Conservation (phyloP, 371 early-diverging fungal genomes). For the Saksenaea vasiformis region DNA sequence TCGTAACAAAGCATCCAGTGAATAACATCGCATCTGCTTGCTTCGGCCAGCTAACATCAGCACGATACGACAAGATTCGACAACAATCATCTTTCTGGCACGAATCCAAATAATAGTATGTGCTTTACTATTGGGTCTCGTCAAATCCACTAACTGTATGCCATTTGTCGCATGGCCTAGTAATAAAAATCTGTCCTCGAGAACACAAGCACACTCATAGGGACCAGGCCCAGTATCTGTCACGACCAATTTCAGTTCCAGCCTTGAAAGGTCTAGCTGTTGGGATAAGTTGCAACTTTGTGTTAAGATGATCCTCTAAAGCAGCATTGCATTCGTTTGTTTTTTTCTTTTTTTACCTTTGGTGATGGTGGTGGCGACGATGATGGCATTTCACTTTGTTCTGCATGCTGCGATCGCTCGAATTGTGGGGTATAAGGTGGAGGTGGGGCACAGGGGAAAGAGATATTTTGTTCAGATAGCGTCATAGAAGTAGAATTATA, state of each 20-base stretch:
- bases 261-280: constrained; percentile 9
- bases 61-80: constrained; percentile 33
- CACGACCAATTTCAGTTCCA: constrained; percentile 24
- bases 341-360: neutral
- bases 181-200: constrained; percentile 40
- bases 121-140: constrained; percentile 8
- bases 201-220: constrained; percentile 39
- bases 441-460: neutral
- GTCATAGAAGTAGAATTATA: neutral
- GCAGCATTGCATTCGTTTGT: neutral
- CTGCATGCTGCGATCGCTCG: neutral
- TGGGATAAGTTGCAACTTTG: neutral
- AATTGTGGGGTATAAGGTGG: neutral
- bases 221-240: constrained; percentile 24
- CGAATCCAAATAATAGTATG: constrained; percentile 34
- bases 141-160: constrained; percentile 29
- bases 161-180: constrained; percentile 31
- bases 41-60: constrained; percentile 38
- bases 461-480: neutral
- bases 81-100: constrained; percentile 29
- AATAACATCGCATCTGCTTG: constrained; percentile 48
- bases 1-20: constrained; percentile 32
- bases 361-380: neutral
- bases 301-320: no score
- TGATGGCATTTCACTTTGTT: neutral